Evolutionary conservation across 768 basidiomycete genomes (phyloP).

Genomic region (Leccinellum albellum): DNA sequence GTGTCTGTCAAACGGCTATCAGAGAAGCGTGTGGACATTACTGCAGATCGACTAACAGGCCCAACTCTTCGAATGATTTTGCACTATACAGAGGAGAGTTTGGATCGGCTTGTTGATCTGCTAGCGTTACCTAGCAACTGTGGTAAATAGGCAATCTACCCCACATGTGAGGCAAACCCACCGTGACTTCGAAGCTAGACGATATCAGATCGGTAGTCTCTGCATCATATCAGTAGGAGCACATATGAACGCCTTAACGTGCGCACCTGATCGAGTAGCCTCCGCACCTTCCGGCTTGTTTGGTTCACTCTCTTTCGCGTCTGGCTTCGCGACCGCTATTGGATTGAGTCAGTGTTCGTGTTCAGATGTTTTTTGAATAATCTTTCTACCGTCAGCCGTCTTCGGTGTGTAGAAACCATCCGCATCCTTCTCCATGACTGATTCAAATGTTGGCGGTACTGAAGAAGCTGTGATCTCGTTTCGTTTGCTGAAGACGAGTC

Average conservation of each 20-base stretch:
- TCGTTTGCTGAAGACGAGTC: too few relatives aligned
- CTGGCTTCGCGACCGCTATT: conserved; percentile 17
- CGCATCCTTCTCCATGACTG: conserved; percentile 64
- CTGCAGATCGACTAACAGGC: conserved; percentile 59
- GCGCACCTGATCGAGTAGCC: conserved; percentile 22
- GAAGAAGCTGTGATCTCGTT: not conserved
- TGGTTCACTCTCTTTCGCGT: conserved; percentile 27
- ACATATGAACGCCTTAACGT: not conserved
- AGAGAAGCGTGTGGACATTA: conserved; percentile 3
- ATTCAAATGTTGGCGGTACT: conserved; percentile 15
- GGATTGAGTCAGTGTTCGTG: conserved; percentile 7
- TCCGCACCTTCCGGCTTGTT: conserved; percentile 18
- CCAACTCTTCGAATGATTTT: conserved; percentile 94
- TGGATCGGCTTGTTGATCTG: conserved; percentile 92
- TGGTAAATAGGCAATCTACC: conserved; percentile 3
- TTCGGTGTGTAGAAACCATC: conserved; percentile 74
- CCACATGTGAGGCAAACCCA: conserved; percentile 31
- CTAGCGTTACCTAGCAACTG: conserved; percentile 76
- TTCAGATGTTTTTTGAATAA: not conserved
- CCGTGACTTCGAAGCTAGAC: conserved; percentile 81
- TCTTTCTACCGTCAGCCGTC: conserved; percentile 36
- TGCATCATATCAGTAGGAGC: not conserved
- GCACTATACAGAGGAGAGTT: conserved; percentile 94
- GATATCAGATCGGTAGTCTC: conserved; percentile 60
- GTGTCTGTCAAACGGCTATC: conserved; percentile 47